Percentiles rank a stretch among this genome's conserved stretches.
These are phyloP conservation scores for Microbotryomycetes sp. DNA, from an alignment of 1,284 basidiomycete genomes.

Conservation along the genomic window DNA sequence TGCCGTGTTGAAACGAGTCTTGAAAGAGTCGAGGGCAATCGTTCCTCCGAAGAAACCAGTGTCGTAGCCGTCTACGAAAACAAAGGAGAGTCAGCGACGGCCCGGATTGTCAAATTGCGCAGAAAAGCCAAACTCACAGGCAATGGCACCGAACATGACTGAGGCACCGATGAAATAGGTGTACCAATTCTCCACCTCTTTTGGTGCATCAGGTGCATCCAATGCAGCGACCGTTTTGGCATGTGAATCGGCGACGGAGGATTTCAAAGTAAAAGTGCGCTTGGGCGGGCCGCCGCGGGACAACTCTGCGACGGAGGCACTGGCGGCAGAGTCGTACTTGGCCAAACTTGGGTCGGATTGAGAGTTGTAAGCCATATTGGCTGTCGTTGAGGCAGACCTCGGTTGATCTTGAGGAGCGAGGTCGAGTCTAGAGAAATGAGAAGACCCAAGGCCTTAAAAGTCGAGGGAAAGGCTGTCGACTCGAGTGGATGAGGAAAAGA, in stretches of 20 bases:
- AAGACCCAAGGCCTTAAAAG: neutral
- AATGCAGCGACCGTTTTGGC: neutral
- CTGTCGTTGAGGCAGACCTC: no score
- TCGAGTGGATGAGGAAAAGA: neutral
- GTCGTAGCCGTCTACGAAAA: constrained; percentile 43
- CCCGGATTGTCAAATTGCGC: no score
- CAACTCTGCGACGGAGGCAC: neutral
- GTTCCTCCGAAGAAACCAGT: constrained; percentile 49
- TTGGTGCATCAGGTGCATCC: neutral
- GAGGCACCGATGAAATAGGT: neutral
- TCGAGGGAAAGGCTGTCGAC: neutral
- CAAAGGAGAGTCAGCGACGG: neutral
- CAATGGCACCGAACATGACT: constrained; percentile 16
- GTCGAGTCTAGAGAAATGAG: no score
- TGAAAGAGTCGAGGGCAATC: constrained; percentile 49
- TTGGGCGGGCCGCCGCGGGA: neutral
- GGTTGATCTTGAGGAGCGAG: no score
- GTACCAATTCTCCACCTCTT: neutral
- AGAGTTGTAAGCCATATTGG: constrained; percentile 8
- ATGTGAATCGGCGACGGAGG: constrained; percentile 9
- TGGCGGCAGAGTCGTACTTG: neutral
- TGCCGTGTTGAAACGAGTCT: constrained; percentile 46
- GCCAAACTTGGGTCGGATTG: constrained; percentile 16
- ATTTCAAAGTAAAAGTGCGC: neutral
- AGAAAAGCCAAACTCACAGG: constrained; percentile 1